phyloP scores from a whole-genome alignment of 768 basidiomycete genomes.

The Termitomyces heimii region DNA sequence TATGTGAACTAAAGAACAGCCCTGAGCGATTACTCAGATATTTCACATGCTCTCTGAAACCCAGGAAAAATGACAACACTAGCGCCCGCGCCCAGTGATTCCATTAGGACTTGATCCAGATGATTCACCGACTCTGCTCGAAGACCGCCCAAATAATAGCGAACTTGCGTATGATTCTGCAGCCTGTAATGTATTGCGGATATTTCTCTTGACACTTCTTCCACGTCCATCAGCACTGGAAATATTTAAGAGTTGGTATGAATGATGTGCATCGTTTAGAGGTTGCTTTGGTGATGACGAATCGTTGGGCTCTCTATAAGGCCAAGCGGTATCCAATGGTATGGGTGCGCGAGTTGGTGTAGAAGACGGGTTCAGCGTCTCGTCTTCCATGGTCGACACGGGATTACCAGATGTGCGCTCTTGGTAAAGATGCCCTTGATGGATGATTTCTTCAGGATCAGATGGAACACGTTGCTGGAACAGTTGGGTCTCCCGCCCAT shows the following conservation, averaged over 20 bases:
- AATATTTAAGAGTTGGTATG: constrained; percentile 17
- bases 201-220: constrained; percentile 55
- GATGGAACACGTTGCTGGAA: constrained; percentile 1
- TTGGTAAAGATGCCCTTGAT: constrained; percentile 5
- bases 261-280: constrained; percentile 35
- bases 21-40: neutral
- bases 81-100: constrained; percentile 6
- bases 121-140: constrained; percentile 16
- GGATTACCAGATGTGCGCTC: neutral
- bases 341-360: neutral
- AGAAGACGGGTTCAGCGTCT: neutral
- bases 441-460: constrained; percentile 4
- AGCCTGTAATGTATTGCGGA: constrained; percentile 62
- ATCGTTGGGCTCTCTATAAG: constrained; percentile 36
- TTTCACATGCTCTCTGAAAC: neutral
- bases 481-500: constrained; percentile 46
- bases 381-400: neutral
- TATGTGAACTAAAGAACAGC: neutral
- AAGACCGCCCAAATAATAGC: constrained; percentile 55
- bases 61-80: neutral
- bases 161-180: constrained; percentile 67
- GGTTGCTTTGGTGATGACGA: constrained; percentile 22
- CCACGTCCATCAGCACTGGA: constrained; percentile 40
- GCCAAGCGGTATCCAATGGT: constrained; percentile 25
- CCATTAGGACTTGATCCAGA: constrained; percentile 10